Percentiles rank a stretch among this genome's conserved stretches.
Evolutionary conservation across 129 eudicot species (phyloP).

Genomic region (Flaveria linearis): DNA sequence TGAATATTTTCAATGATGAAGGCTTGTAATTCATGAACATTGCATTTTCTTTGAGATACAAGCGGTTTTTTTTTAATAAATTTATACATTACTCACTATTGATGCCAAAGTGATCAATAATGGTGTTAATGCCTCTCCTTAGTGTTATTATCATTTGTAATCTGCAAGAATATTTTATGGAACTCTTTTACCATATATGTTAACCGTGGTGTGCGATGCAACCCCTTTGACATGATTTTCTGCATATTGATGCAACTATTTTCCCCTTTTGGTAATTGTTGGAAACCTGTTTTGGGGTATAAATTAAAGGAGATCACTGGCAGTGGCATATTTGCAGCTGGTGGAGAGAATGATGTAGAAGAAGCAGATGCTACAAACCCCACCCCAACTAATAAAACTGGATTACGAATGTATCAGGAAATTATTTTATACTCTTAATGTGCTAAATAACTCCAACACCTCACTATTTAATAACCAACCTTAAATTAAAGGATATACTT

Average conservation of each 20-base stretch:
- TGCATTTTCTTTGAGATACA: neutral
- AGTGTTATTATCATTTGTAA: too few species aligned
- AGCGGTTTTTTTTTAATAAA: neutral
- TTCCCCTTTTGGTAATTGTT: constrained; percentile 25
- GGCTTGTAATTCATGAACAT: neutral
- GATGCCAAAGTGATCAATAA: too few species aligned
- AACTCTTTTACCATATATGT: too few species aligned
- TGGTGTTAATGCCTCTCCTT: too few species aligned
- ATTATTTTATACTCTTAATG: constrained; percentile 1
- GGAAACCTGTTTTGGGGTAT: constrained; percentile 84
- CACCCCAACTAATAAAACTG: constrained; percentile 65
- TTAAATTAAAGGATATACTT: too few species aligned
- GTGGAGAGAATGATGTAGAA: constrained; percentile 48
- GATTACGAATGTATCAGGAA: constrained; percentile 95
- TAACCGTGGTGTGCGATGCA: neutral
- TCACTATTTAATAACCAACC: neutral
- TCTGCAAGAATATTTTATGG: too few species aligned
- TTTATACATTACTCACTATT: too few species aligned
- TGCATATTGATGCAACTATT: constrained; percentile 1
- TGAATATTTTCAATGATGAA: too few species aligned
- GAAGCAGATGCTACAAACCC: constrained; percentile 56
- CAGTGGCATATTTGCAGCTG: constrained; percentile 65
- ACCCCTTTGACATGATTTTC: neutral
- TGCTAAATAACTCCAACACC: neutral
- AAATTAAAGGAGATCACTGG: constrained; percentile 89